These are phyloP conservation scores for Cercophora sp. DNA, from an alignment of 495 filamentous ascomycete species.

Conservation along the genomic window DNA sequence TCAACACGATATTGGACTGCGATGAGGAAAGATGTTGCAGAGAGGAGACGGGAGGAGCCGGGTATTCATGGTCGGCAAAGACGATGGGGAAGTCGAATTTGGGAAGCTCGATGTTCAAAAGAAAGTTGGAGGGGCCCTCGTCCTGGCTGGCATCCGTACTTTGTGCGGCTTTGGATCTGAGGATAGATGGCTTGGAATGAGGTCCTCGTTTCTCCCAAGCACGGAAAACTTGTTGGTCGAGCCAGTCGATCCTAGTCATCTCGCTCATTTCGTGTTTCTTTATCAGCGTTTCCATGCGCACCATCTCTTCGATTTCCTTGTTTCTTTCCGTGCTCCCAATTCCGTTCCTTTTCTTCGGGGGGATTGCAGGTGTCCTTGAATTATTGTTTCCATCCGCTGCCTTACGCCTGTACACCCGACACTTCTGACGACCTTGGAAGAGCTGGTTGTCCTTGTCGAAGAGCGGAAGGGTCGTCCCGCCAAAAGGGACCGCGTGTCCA, in stretches of 20 bases:
- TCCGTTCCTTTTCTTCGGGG: slow-evolving; percentile 46
- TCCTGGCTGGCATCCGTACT: slow-evolving; percentile 24
- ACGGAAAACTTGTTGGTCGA: slow-evolving; percentile 89
- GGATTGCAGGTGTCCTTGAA: slow-evolving; percentile 70
- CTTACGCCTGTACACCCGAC: slow-evolving; percentile 73
- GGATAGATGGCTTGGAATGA: slow-evolving; percentile 45
- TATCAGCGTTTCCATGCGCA: slow-evolving; percentile 78
- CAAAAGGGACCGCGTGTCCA: slow-evolving; percentile 82
- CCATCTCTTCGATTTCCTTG: slow-evolving; percentile 70
- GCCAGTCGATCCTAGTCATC: slow-evolving; percentile 86
- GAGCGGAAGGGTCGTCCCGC: slow-evolving; percentile 82
- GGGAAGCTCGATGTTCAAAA: slow-evolving; percentile 84
- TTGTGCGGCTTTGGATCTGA: slow-evolving; percentile 23
- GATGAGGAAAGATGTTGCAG: slow-evolving; percentile 58
- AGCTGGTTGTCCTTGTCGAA: slow-evolving; percentile 89
- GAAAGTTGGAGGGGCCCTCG: slow-evolving; percentile 49
- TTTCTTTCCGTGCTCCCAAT: slow-evolving; percentile 40
- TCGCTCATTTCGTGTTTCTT: slow-evolving; percentile 99
- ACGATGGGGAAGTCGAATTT: slow-evolving; percentile 95
- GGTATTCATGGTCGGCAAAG: slow-evolving; percentile 90
- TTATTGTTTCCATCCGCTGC: slow-evolving; percentile 82
- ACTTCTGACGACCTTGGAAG: slow-evolving; percentile 89
- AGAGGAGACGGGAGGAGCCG: slow-evolving; percentile 72
- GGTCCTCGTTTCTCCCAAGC: slow-evolving; percentile 72
- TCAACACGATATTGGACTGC: slow-evolving; percentile 63